Evolutionary conservation across 768 basidiomycete genomes (phyloP).

Genomic region (Naganishia antarctica): DNA sequence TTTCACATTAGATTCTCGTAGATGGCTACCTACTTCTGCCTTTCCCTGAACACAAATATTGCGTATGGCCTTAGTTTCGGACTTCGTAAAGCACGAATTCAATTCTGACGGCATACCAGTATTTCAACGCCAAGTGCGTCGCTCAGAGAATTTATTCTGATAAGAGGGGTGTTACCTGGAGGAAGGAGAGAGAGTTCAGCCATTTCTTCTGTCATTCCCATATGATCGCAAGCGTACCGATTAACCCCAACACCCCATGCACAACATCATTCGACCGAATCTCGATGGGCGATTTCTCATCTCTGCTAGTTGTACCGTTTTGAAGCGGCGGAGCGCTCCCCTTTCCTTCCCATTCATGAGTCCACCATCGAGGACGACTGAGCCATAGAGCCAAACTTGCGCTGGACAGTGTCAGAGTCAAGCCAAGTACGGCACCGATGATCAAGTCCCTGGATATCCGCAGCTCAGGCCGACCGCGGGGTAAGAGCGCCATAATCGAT

Average conservation of each 20-base stretch:
- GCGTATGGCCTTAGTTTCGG: not conserved
- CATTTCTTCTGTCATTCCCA: not conserved
- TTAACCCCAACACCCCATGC: constrained; percentile 70
- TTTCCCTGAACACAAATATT: too few relatives aligned
- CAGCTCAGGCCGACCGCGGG: constrained; percentile 1
- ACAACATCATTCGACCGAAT: constrained; percentile 65
- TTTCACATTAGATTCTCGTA: not conserved
- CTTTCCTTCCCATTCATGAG: not conserved
- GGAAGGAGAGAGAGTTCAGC: not conserved
- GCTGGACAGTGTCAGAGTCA: constrained; percentile 69
- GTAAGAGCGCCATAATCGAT: constrained; percentile 1
- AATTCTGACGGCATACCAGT: constrained; percentile 51
- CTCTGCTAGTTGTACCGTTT: not conserved
- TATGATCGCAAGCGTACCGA: constrained; percentile 55
- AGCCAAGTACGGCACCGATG: constrained; percentile 64
- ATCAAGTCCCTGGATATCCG: constrained; percentile 42
- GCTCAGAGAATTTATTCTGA: constrained; percentile 86
- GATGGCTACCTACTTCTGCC: constrained; percentile 64
- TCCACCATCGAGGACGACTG: constrained; percentile 15
- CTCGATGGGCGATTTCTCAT: constrained; percentile 6
- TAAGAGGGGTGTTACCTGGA: constrained; percentile 85
- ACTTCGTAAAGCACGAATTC: not conserved
- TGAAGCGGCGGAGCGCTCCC: not conserved
- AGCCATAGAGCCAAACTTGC: constrained; percentile 58
- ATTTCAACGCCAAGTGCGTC: constrained; percentile 89